Percentiles rank a stretch among this genome's conserved stretches.
phyloP scores from a whole-genome alignment of 257 asterid genomes.

The Solanum medicagineum region DNA sequence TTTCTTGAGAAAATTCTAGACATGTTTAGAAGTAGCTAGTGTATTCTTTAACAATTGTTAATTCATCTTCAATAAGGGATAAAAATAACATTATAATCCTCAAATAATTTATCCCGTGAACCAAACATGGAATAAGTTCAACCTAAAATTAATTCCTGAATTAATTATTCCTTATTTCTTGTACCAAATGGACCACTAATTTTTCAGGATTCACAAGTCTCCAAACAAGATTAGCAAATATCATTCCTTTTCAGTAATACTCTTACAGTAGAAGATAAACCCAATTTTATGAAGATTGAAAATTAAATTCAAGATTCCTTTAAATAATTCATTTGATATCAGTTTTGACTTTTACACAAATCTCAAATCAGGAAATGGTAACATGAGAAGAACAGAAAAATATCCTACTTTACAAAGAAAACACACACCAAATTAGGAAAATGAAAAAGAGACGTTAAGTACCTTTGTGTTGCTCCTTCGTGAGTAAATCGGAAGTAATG shows the following conservation, averaged over 20 bases:
- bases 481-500: conserved; percentile 39
- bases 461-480: conserved; percentile 32
- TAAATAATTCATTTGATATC: not conserved
- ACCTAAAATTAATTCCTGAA: too few species aligned
- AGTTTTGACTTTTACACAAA: not conserved
- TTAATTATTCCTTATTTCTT: too few species aligned
- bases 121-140: too few species aligned
- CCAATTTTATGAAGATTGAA: not conserved
- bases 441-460: not conserved
- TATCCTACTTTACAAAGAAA: not conserved
- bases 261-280: not conserved
- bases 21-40: too few species aligned
- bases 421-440: not conserved
- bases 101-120: too few species aligned
- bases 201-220: not conserved
- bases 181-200: too few species aligned
- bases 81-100: too few species aligned
- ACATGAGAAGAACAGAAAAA: not conserved
- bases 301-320: not conserved
- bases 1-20: too few species aligned
- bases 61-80: too few species aligned
- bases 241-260: not conserved
- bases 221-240: not conserved
- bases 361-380: not conserved
- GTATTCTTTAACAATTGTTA: too few species aligned